These are phyloP conservation scores for Cetraspora pellucida DNA, from an alignment of 192 early-diverging fungal species.

Conservation along the genomic window DNA sequence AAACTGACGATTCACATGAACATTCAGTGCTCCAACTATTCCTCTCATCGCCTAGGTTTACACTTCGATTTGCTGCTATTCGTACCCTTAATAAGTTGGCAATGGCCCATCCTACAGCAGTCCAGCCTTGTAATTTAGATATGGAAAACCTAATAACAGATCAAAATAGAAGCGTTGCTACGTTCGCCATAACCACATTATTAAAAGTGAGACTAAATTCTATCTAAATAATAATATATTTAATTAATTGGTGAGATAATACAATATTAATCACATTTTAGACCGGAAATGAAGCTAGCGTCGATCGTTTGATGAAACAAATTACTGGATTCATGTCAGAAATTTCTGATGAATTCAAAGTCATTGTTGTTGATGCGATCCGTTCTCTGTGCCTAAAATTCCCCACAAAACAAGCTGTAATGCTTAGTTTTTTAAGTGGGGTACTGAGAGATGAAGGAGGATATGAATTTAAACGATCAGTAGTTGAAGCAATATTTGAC, in stretches of 20 bases:
- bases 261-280: constrained; percentile 13
- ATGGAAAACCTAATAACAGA: constrained; percentile 98
- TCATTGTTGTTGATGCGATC: constrained; percentile 98
- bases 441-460: constrained; percentile 97
- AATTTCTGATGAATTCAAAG: constrained; percentile 99
- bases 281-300: constrained; percentile 97
- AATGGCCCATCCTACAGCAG: constrained; percentile 85
- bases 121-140: constrained; percentile 95
- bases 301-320: constrained; percentile 99
- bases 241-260: no score
- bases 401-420: constrained; percentile 90
- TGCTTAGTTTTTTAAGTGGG: constrained; percentile 90
- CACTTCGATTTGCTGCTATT: constrained; percentile 95
- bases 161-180: constrained; percentile 94
- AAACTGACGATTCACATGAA: neutral
- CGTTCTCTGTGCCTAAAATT: constrained; percentile 96
- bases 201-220: constrained; percentile 62
- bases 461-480: constrained; percentile 94
- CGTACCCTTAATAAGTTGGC: constrained; percentile 95
- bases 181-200: constrained; percentile 98
- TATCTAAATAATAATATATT: neutral
- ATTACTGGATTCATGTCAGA: constrained; percentile 98
- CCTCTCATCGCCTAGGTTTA: constrained; percentile 89
- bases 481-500: constrained; percentile 97
- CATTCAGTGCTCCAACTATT: constrained; percentile 83